phyloP scores from a whole-genome alignment of 2,329 filamentous ascomycete species.

The Emmonsia crescens region DNA sequence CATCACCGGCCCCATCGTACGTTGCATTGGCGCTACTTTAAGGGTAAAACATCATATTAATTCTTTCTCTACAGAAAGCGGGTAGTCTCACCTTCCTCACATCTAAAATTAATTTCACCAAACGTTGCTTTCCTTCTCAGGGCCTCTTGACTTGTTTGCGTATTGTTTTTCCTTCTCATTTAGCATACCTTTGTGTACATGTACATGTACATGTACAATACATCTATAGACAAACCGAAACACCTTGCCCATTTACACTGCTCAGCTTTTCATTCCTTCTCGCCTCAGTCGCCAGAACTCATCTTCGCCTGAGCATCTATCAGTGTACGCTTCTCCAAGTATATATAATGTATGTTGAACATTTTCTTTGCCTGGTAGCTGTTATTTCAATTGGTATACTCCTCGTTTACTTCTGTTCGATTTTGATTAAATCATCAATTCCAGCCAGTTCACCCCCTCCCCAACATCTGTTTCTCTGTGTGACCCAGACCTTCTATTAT shows the following conservation, averaged over 20 bases:
- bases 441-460: background rate
- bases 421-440: too few species aligned
- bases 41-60: too few species aligned
- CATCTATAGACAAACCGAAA: too few species aligned
- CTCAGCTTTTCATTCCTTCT: background rate
- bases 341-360: background rate
- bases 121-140: too few species aligned
- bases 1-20: background rate
- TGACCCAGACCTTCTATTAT: background rate
- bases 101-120: too few species aligned
- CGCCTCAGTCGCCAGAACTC: background rate
- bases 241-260: background rate
- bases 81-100: background rate
- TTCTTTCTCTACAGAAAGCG: background rate
- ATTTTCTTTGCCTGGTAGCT: background rate
- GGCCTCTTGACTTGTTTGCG: too few species aligned
- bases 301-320: too few species aligned
- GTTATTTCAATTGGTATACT: background rate
- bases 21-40: too few species aligned
- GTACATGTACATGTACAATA: too few species aligned
- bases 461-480: background rate
- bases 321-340: background rate
- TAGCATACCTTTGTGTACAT: too few species aligned
- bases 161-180: too few species aligned
- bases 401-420: too few species aligned